A percentile compares a stretch with the other conserved stretches of the same genome.
phyloP scores from a whole-genome alignment of 345 rosid genomes.

The Angophora floribunda region DNA sequence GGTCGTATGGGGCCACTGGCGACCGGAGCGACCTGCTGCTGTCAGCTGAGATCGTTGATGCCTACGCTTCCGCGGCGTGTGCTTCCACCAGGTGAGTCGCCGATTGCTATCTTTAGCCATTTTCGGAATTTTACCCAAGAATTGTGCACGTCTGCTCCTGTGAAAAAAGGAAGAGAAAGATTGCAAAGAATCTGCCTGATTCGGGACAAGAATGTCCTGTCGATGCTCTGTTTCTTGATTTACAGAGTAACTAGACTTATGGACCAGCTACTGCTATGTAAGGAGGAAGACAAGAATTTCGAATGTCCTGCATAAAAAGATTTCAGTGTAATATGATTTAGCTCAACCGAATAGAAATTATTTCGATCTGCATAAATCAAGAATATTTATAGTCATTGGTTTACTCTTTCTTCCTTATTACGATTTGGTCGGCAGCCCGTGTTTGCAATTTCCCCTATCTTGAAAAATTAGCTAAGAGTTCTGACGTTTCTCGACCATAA shows the following conservation, averaged over 20 bases:
- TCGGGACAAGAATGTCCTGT: not conserved
- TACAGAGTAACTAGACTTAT: not conserved
- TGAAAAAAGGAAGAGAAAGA: not conserved
- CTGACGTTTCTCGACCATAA: too few relatives aligned
- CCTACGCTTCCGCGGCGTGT: constrained; percentile 35
- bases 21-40: constrained; percentile 41
- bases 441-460: too few relatives aligned
- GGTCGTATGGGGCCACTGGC: constrained; percentile 66
- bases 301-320: too few relatives aligned
- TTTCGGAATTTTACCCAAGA: not conserved
- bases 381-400: not conserved
- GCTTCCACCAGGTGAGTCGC: constrained; percentile 38
- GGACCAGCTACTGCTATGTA: too few relatives aligned
- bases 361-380: not conserved
- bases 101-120: not conserved
- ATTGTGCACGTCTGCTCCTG: not conserved
- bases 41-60: constrained; percentile 52
- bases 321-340: too few relatives aligned
- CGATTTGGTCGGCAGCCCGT: too few relatives aligned
- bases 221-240: not conserved
- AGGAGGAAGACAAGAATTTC: too few relatives aligned
- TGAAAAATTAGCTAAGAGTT: too few relatives aligned
- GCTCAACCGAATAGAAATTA: not conserved
- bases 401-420: too few relatives aligned
- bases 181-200: not conserved